Evolutionary conservation across 192 early-diverging fungal species (phyloP).

Genomic region (Mortierella antarctica): DNA sequence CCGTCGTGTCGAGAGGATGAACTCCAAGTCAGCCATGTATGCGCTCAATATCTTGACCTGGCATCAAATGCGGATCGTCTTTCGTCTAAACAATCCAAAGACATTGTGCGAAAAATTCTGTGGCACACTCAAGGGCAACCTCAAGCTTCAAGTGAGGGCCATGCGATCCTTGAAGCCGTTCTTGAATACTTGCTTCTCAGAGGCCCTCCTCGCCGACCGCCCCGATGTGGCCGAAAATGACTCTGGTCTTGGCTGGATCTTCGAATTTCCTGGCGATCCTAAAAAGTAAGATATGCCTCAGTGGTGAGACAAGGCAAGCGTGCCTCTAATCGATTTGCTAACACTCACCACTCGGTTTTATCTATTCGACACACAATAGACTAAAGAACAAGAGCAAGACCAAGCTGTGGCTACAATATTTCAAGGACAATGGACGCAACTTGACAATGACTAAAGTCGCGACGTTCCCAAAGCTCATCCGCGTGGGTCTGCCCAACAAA

Average conservation of each 20-base stretch:
- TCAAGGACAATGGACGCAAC: constrained; percentile 83
- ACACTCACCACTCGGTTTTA: neutral
- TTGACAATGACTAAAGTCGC: constrained; percentile 83
- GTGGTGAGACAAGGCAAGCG: too few species aligned
- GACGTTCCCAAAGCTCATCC: constrained; percentile 90
- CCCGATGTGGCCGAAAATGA: constrained; percentile 56
- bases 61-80: constrained; percentile 90
- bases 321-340: neutral
- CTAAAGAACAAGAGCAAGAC: constrained; percentile 79
- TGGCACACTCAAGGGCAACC: constrained; percentile 73
- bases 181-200: constrained; percentile 83
- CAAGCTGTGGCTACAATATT: constrained; percentile 80
- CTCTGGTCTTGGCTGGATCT: constrained; percentile 77
- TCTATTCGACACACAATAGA: constrained; percentile 3
- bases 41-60: constrained; percentile 88
- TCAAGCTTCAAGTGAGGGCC: constrained; percentile 73
- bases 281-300: constrained; percentile 63
- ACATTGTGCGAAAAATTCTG: constrained; percentile 85
- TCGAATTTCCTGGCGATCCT: constrained; percentile 77
- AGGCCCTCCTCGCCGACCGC: constrained; percentile 72
- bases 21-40: constrained; percentile 69
- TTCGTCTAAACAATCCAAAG: constrained; percentile 79
- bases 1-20: constrained; percentile 90
- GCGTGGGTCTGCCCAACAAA: constrained; percentile 88
- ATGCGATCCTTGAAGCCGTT: constrained; percentile 88